These are phyloP conservation scores for Trypanosoma theileri DNA, from an alignment of 208 protist species.

Conservation along the genomic window DNA sequence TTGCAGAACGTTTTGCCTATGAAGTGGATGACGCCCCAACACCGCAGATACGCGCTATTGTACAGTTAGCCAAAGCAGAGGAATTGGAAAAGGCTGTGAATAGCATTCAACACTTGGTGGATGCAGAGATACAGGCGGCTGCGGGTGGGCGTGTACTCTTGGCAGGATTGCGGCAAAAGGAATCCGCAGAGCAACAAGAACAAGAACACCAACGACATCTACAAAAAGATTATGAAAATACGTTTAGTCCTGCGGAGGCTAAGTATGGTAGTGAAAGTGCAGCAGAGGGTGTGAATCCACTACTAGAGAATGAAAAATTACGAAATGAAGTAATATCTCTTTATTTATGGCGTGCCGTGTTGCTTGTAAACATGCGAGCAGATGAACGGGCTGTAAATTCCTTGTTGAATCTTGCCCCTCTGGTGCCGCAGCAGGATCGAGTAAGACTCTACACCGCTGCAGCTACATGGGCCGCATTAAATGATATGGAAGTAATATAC, in stretches of 20 bases:
- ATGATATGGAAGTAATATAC: conserved; percentile 85
- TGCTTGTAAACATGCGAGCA: conserved; percentile 73
- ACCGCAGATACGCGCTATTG: conserved; percentile 42
- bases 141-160: conserved; percentile 39
- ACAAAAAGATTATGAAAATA: too few species aligned
- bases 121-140: conserved; percentile 33
- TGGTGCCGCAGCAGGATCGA: conserved; percentile 36
- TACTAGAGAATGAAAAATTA: conserved; percentile 43
- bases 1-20: conserved; percentile 55
- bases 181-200: not conserved
- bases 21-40: conserved; percentile 65
- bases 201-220: not conserved
- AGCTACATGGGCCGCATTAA: conserved; percentile 67
- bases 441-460: conserved; percentile 54
- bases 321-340: conserved; percentile 59
- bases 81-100: conserved; percentile 52
- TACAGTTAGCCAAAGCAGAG: conserved; percentile 50
- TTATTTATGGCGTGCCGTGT: conserved; percentile 75
- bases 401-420: conserved; percentile 62
- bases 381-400: conserved; percentile 68
- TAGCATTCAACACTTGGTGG: conserved; percentile 50
- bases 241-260: conserved; percentile 29
- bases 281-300: conserved; percentile 49
- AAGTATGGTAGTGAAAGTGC: conserved; percentile 43
- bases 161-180: conserved; percentile 22